Evolutionary conservation across 208 protist genomes (phyloP).

Genomic region (Entamoeba nuttalli): DNA sequence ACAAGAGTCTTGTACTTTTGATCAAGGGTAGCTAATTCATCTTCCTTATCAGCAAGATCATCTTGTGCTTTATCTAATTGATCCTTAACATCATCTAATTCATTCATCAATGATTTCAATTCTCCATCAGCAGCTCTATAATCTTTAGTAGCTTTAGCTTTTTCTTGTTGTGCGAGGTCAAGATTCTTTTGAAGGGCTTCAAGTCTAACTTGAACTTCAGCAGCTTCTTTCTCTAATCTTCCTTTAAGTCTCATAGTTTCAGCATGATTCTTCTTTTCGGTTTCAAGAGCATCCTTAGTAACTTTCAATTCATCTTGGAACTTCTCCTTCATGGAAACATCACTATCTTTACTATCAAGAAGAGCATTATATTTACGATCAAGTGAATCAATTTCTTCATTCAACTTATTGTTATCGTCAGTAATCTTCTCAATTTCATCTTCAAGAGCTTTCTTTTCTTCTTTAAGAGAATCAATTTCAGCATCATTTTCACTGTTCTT

Average conservation of each 20-base stretch:
- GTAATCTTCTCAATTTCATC: not conserved
- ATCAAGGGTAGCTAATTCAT: not conserved
- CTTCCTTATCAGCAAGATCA: not conserved
- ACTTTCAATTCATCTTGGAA: not conserved
- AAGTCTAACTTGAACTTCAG: not conserved
- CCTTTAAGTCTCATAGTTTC: not conserved
- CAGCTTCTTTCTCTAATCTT: not conserved
- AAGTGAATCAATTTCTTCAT: not conserved
- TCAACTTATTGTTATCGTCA: not conserved
- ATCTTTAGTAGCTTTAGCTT: not conserved
- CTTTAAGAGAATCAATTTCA: conserved; percentile 12
- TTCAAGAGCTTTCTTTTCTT: not conserved
- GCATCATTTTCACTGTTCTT: conserved; percentile 26
- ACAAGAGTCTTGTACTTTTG: not conserved
- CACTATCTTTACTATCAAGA: not conserved
- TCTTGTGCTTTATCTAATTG: not conserved
- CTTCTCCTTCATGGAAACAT: not conserved
- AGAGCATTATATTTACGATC: not conserved
- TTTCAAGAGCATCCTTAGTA: not conserved
- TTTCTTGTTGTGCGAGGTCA: not conserved
- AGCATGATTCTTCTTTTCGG: not conserved
- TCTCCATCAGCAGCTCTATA: not conserved
- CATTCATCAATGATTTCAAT: not conserved
- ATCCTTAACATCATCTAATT: not conserved
- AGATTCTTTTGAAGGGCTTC: not conserved